A percentile compares a stretch with the other conserved stretches of the same genome.
Conservation (phyloP, 2,329 filamentous ascomycete genomes). For the Zasmidium citrigriseum region DNA sequence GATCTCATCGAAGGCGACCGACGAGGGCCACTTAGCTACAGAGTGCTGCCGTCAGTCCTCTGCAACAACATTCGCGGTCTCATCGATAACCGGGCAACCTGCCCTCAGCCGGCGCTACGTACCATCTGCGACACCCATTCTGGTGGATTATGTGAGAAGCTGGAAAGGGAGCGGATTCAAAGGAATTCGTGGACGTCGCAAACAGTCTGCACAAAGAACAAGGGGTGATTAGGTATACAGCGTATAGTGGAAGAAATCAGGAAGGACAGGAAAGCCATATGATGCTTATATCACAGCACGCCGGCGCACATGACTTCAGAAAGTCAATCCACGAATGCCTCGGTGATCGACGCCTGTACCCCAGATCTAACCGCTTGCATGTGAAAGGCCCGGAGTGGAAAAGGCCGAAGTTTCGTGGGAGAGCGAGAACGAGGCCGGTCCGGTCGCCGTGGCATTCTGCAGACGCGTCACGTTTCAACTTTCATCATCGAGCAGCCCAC, state of each 20-base stretch:
- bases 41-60: neutral
- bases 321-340: neutral
- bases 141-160: neutral
- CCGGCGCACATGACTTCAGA: constrained; percentile 14
- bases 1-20: constrained; percentile 88
- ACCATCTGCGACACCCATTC: constrained; percentile 3
- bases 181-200: neutral
- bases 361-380: constrained; percentile 8
- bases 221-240: neutral
- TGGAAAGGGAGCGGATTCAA: neutral
- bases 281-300: constrained; percentile 16
- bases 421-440: constrained; percentile 4
- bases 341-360: constrained; percentile 12
- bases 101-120: neutral
- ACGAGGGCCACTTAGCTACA: constrained; percentile 74
- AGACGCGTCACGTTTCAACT: too few relatives aligned
- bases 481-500: neutral
- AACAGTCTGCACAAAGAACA: neutral
- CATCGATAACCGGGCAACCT: neutral
- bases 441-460: neutral
- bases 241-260: neutral
- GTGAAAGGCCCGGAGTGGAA: constrained; percentile 10
- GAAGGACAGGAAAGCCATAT: constrained; percentile 2
- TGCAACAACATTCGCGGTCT: neutral
- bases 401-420: neutral